A percentile compares a stretch with the other conserved stretches of the same genome.
phyloP scores from a whole-genome alignment of 2,329 filamentous ascomycete genomes.

The Bisporella sp. region DNA sequence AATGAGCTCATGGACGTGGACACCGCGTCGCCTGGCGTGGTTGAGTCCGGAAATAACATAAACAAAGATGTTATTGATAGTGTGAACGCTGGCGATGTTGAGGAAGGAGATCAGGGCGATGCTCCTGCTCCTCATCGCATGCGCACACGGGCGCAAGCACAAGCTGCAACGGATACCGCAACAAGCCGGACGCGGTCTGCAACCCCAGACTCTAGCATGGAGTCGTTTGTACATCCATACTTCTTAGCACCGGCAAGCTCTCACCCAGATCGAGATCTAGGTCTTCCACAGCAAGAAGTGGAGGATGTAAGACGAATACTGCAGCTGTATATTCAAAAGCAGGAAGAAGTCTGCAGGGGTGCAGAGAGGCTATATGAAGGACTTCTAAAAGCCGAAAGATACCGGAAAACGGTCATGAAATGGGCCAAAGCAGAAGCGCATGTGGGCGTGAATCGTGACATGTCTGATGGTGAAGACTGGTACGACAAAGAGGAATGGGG shows the following conservation, averaged over 20 bases:
- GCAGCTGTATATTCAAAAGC: conserved; percentile 74
- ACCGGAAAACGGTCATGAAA: conserved; percentile 62
- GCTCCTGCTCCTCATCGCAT: conserved; percentile 41
- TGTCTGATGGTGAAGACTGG: conserved; percentile 88
- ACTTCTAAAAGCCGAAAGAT: conserved; percentile 64
- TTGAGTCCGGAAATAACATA: background rate
- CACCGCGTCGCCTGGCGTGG: background rate
- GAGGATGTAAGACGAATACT: conserved; percentile 71
- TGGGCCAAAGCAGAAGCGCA: conserved; percentile 78
- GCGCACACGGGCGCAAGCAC: conserved; percentile 45
- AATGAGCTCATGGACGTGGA: conserved; percentile 2
- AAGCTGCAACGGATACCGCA: conserved; percentile 32
- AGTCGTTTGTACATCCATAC: conserved; percentile 64
- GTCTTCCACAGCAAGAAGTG: conserved; percentile 66
- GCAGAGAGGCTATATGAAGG: conserved; percentile 62
- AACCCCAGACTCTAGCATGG: conserved; percentile 38
- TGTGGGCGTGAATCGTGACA: conserved; percentile 53
- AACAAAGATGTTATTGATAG: conserved; percentile 1
- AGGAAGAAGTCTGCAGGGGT: conserved; percentile 74
- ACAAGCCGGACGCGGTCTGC: conserved; percentile 26
- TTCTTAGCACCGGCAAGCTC: conserved; percentile 59
- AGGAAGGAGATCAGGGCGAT: conserved; percentile 28
- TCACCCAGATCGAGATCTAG: conserved; percentile 61
- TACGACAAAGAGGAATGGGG: conserved; percentile 79
- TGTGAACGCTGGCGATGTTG: conserved; percentile 10